phyloP scores from a whole-genome alignment of 495 filamentous ascomycete species.

The Aspergillus carlsbadensis region DNA sequence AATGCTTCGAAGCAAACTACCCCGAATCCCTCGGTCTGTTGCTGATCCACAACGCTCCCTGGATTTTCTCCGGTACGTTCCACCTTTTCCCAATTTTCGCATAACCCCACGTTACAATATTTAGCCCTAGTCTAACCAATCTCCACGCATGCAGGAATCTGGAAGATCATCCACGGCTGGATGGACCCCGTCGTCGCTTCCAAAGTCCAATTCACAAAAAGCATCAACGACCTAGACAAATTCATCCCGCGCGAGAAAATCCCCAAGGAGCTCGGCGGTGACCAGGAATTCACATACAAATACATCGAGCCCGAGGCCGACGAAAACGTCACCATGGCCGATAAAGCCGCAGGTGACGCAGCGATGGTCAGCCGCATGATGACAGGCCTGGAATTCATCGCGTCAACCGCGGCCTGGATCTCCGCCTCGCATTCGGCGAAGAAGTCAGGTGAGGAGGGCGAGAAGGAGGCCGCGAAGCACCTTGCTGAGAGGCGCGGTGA shows the following conservation, averaged over 20 bases:
- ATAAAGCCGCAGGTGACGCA: constrained; percentile 58
- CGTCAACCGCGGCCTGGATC: no score
- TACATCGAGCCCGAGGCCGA: constrained; percentile 69
- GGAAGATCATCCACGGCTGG: constrained; percentile 92
- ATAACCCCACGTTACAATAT: no score
- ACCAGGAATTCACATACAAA: constrained; percentile 72
- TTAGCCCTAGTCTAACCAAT: no score
- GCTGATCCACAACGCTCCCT: constrained; percentile 92
- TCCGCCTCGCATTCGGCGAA: no score
- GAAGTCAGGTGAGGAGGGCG: constrained; percentile 43
- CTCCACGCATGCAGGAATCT: constrained; percentile 65
- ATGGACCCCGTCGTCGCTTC: constrained; percentile 92
- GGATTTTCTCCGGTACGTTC: constrained; percentile 83
- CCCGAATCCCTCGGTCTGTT: constrained; percentile 87
- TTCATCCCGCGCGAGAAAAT: constrained; percentile 73
- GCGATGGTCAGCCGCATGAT: constrained; percentile 56
- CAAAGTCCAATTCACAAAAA: constrained; percentile 95
- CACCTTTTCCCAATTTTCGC: not conserved
- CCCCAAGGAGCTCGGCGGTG: constrained; percentile 74
- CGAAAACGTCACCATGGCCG: constrained; percentile 72
- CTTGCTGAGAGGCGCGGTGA: constrained; percentile 55
- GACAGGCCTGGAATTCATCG: constrained; percentile 51
- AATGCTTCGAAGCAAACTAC: constrained; percentile 98
- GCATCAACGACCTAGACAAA: constrained; percentile 69
- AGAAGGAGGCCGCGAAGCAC: constrained; percentile 52